Conservation (phyloP, 352 stramenopile genomes). For the Globisporangium okanoganense region DNA sequence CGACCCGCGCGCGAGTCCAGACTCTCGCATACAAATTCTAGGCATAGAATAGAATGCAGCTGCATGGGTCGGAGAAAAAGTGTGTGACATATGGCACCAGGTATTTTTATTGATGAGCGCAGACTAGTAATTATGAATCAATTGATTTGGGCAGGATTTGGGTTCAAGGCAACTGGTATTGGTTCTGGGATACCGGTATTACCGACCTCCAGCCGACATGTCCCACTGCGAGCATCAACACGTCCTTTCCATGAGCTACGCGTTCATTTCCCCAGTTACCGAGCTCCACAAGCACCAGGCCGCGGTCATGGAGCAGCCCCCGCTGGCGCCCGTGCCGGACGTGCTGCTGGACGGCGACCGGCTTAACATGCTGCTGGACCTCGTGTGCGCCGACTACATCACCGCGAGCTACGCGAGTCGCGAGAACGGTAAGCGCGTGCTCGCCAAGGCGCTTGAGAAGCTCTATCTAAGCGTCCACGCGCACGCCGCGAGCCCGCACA, state of each 20-base stretch:
- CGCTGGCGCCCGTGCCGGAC: slow-evolving; percentile 26
- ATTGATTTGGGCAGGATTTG: too few relatives aligned
- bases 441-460: slow-evolving; percentile 78
- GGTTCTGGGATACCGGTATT: too few relatives aligned
- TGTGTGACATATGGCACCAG: too few relatives aligned
- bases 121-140: too few relatives aligned
- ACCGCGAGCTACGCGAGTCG: slow-evolving; percentile 81
- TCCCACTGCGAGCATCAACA: neutral
- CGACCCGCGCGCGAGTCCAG: too few relatives aligned
- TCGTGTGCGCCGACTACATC: slow-evolving; percentile 85
- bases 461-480: slow-evolving; percentile 73
- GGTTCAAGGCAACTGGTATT: too few relatives aligned
- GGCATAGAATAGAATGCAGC: too few relatives aligned
- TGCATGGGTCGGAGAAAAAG: too few relatives aligned
- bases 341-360: slow-evolving; percentile 72
- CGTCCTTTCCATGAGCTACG: neutral
- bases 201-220: too few relatives aligned
- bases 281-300: neutral
- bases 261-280: neutral
- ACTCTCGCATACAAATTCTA: too few relatives aligned
- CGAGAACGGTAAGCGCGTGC: slow-evolving; percentile 77
- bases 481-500: slow-evolving; percentile 7
- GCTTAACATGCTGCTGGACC: slow-evolving; percentile 82
- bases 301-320: neutral
- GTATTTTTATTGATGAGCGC: too few relatives aligned